Evolutionary conservation across 192 early-diverging fungal genomes (phyloP).

Genomic region (Umbelopsis sp.): DNA sequence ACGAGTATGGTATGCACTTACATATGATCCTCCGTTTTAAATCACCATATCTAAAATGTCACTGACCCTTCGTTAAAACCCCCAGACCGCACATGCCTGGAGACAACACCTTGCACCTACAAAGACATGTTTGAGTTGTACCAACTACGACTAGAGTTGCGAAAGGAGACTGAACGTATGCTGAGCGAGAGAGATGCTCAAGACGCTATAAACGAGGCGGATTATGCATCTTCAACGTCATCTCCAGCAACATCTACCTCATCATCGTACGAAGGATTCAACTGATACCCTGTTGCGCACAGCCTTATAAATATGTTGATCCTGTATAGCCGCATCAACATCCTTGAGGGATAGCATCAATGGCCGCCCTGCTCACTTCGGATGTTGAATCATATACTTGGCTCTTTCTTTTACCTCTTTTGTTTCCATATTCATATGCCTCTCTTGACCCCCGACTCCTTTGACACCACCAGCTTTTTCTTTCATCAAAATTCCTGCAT

Average conservation of each 20-base stretch:
- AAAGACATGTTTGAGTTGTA: slow-evolving; percentile 31
- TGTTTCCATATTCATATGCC: too few species aligned
- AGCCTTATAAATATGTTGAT: not conserved
- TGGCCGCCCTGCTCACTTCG: too few species aligned
- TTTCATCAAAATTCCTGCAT: too few species aligned
- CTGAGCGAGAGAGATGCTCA: slow-evolving; percentile 16
- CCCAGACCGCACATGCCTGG: slow-evolving; percentile 8
- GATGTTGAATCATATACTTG: too few species aligned
- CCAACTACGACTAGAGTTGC: slow-evolving; percentile 23
- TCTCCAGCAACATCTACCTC: slow-evolving; percentile 18
- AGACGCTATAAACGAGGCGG: not conserved
- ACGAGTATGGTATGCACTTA: slow-evolving; percentile 28
- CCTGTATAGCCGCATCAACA: too few species aligned
- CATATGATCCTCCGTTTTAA: not conserved
- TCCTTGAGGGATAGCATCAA: too few species aligned
- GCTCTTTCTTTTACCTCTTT: too few species aligned
- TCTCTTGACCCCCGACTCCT: too few species aligned
- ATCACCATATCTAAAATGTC: not conserved
- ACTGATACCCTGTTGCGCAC: slow-evolving; percentile 6
- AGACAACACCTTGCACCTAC: slow-evolving; percentile 24
- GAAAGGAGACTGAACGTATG: slow-evolving; percentile 26
- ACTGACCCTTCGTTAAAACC: not conserved
- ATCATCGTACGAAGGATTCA: slow-evolving; percentile 10
- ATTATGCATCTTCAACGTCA: slow-evolving; percentile 23
- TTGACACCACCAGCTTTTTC: too few species aligned